These are phyloP conservation scores for Leccinum imitatum DNA, from an alignment of 768 basidiomycete genomes.

Conservation along the genomic window DNA sequence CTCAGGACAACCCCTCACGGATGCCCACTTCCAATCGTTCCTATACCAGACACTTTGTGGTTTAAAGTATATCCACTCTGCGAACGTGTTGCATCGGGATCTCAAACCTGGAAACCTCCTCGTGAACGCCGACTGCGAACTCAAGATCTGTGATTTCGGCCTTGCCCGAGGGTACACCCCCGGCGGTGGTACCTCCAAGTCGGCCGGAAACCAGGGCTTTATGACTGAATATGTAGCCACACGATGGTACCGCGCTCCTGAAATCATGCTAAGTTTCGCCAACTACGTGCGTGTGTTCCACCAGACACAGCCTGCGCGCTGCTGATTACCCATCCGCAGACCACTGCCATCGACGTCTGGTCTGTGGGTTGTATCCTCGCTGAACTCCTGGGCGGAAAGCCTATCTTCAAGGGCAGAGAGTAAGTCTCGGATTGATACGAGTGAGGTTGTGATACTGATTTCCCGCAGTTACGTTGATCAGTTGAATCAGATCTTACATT, in stretches of 20 bases:
- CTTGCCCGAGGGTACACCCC: slow-evolving; percentile 93
- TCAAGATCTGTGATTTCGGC: slow-evolving; percentile 99
- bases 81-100: slow-evolving; percentile 96
- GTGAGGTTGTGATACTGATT: slow-evolving; percentile 2
- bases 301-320: not conserved
- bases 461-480: slow-evolving; percentile 89
- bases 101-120: slow-evolving; percentile 93
- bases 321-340: slow-evolving; percentile 43
- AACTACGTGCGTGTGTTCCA: slow-evolving; percentile 67
- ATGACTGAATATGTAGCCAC: slow-evolving; percentile 99
- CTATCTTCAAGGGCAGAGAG: slow-evolving; percentile 97
- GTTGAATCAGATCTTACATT: slow-evolving; percentile 95
- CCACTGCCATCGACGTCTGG: slow-evolving; percentile 94
- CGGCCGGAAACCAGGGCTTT: slow-evolving; percentile 85
- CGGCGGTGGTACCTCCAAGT: slow-evolving; percentile 68
- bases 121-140: slow-evolving; percentile 97
- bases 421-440: slow-evolving; percentile 39
- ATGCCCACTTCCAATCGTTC: slow-evolving; percentile 94
- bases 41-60: slow-evolving; percentile 98
- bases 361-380: slow-evolving; percentile 95
- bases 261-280: slow-evolving; percentile 98
- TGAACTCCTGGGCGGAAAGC: slow-evolving; percentile 89
- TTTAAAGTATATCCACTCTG: slow-evolving; percentile 96
- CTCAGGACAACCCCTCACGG: slow-evolving; percentile 84
- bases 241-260: slow-evolving; percentile 96